Percentiles rank a stretch among this genome's conserved stretches.
Conservation (phyloP, 805 yeast species). For the Priceomyces carsonii region DNA sequence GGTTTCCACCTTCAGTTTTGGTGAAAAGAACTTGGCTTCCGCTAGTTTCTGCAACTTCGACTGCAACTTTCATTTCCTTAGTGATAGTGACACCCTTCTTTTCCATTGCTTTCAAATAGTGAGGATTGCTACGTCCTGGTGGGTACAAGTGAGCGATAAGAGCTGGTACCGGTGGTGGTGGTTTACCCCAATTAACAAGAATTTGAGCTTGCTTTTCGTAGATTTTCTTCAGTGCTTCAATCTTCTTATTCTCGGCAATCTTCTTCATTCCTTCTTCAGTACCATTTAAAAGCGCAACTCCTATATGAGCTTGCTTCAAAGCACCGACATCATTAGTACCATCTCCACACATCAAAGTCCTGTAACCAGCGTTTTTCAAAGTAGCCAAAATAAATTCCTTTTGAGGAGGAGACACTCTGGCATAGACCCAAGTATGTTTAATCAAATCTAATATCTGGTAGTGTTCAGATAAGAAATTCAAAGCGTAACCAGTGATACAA, state of each 20-base stretch:
- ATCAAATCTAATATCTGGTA: slow-evolving; percentile 70
- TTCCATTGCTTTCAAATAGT: slow-evolving; percentile 82
- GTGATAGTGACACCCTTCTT: slow-evolving; percentile 79
- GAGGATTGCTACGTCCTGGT: slow-evolving; percentile 91
- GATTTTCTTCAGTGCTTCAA: slow-evolving; percentile 61
- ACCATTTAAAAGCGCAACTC: slow-evolving; percentile 96
- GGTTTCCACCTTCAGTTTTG: slow-evolving; percentile 31
- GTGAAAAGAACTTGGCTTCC: slow-evolving; percentile 35
- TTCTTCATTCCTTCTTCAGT: slow-evolving; percentile 92
- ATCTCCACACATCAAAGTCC: slow-evolving; percentile 98
- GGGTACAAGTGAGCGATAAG: slow-evolving; percentile 94
- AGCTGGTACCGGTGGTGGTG: slow-evolving; percentile 80
- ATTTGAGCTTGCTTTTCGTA: slow-evolving; percentile 84
- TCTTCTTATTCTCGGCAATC: slow-evolving; percentile 75
- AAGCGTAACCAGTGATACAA: slow-evolving; percentile 92
- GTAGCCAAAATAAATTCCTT: slow-evolving; percentile 87
- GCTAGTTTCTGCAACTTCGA: slow-evolving; percentile 50
- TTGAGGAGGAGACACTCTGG: slow-evolving; percentile 95
- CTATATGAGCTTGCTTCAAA: slow-evolving; percentile 95
- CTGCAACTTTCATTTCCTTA: slow-evolving; percentile 66
- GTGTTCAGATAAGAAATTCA: slow-evolving; percentile 64
- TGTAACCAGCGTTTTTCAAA: slow-evolving; percentile 84
- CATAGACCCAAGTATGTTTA: slow-evolving; percentile 93
- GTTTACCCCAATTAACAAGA: slow-evolving; percentile 79
- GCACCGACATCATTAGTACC: slow-evolving; percentile 99